These are phyloP conservation scores for Cyberlindnera meyerae DNA, from an alignment of 805 yeast species.

Conservation along the genomic window DNA sequence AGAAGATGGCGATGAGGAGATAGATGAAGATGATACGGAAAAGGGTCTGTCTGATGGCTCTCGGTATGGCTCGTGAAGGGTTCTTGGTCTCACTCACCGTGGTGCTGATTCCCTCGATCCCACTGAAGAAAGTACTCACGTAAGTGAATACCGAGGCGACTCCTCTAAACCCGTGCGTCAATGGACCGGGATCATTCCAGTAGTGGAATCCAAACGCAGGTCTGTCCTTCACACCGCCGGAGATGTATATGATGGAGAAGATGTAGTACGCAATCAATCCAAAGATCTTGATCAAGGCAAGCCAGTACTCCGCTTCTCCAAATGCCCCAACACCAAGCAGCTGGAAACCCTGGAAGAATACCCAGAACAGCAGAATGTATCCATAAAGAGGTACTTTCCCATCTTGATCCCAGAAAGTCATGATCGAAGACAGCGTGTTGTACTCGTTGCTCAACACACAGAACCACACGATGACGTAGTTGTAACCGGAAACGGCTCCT, in stretches of 20 bases:
- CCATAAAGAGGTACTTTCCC: constrained; percentile 52
- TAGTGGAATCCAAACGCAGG: constrained; percentile 32
- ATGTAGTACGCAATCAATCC: constrained; percentile 47
- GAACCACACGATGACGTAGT: constrained; percentile 53
- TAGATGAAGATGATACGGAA: constrained; percentile 61
- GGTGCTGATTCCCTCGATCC: constrained; percentile 71
- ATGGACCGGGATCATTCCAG: constrained; percentile 29
- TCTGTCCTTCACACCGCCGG: constrained; percentile 36
- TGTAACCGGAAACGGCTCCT: constrained; percentile 53
- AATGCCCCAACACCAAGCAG: constrained; percentile 47
- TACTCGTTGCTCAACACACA: constrained; percentile 55
- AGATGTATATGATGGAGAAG: constrained; percentile 40
- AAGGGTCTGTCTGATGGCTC: constrained; percentile 63
- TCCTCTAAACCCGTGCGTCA: constrained; percentile 46
- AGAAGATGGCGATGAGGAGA: constrained; percentile 55
- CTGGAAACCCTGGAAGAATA: constrained; percentile 44
- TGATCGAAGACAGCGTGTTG: constrained; percentile 46
- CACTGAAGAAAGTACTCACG: constrained; percentile 74
- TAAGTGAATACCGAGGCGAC: constrained; percentile 58
- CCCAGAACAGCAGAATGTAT: constrained; percentile 51
- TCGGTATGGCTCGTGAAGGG: constrained; percentile 67
- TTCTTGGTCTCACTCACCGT: constrained; percentile 69
- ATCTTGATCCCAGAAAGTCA: constrained; percentile 40
- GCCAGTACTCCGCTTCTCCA: constrained; percentile 55
- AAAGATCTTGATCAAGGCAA: constrained; percentile 45